phyloP scores from a whole-genome alignment of 345 rosid genomes.

The Brassica nigra region DNA sequence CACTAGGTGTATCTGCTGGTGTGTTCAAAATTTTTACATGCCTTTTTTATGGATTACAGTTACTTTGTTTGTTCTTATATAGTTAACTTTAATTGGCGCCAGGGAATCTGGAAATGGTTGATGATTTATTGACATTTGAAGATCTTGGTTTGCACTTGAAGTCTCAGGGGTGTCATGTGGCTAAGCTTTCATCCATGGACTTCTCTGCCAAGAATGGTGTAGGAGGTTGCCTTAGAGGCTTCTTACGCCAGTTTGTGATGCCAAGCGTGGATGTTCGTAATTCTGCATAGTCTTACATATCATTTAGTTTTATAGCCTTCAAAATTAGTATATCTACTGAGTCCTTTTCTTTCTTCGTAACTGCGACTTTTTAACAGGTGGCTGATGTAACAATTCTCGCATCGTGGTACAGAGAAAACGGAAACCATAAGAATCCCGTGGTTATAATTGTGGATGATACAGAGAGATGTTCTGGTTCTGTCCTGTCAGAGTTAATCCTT shows the following conservation, averaged over 20 bases:
- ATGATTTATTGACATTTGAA: constrained; percentile 79
- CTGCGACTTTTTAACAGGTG: constrained; percentile 53
- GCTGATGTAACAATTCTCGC: constrained; percentile 75
- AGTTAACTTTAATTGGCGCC: constrained; percentile 22
- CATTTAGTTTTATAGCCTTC: constrained; percentile 3
- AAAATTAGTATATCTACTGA: neutral
- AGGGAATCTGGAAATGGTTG: constrained; percentile 96
- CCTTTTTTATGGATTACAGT: neutral
- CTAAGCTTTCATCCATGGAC: constrained; percentile 85
- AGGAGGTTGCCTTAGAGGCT: constrained; percentile 77
- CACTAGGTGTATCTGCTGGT: neutral
- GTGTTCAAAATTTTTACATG: no score
- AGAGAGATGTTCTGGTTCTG: constrained; percentile 77
- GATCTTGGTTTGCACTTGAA: constrained; percentile 71
- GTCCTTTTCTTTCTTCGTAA: constrained; percentile 26
- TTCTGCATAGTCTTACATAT: constrained; percentile 9
- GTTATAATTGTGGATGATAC: constrained; percentile 76
- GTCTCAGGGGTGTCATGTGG: constrained; percentile 78
- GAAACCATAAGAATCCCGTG: constrained; percentile 48
- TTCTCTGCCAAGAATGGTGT: constrained; percentile 72
- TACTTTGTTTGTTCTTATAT: neutral
- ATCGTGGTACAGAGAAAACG: constrained; percentile 77
- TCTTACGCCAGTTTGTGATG: constrained; percentile 71
- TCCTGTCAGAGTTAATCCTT: constrained; percentile 77
- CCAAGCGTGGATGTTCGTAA: constrained; percentile 73